A percentile compares a stretch with the other conserved stretches of the same genome.
phyloP scores from a whole-genome alignment of 345 rosid genomes.

The Populus ilicifolia region DNA sequence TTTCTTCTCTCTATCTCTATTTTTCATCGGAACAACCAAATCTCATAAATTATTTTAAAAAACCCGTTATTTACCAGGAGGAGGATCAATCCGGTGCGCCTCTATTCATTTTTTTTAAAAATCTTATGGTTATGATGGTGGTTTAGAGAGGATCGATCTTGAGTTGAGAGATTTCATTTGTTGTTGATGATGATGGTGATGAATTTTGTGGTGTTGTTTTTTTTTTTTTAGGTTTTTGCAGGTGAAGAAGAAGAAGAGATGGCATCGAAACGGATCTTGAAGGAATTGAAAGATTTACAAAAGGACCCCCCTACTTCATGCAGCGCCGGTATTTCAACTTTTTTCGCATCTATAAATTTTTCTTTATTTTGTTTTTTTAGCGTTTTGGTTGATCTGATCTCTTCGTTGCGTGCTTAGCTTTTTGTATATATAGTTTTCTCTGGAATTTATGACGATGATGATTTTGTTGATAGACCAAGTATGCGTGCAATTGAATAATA shows the following conservation, averaged over 20 bases:
- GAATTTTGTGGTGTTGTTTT: background rate
- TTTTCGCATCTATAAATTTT: background rate
- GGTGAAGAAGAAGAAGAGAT: slow-evolving; percentile 1
- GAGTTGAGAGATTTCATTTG: background rate
- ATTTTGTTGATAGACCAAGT: background rate
- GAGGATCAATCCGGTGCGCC: background rate
- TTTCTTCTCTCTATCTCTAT: background rate
- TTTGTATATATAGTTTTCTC: background rate
- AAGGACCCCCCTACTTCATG: slow-evolving; percentile 32
- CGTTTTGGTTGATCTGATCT: background rate
- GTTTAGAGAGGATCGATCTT: background rate
- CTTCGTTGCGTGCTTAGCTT: background rate
- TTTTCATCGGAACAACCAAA: background rate
- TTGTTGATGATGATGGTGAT: background rate
- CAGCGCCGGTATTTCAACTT: slow-evolving; percentile 19
- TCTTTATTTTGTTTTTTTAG: background rate
- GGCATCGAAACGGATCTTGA: slow-evolving; percentile 30
- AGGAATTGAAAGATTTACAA: slow-evolving; percentile 29
- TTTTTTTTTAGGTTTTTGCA: background rate
- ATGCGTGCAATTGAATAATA: background rate
- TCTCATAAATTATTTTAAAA: background rate
- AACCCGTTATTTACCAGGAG: background rate
- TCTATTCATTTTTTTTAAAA: background rate
- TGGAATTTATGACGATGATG: too few species aligned
- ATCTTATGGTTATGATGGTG: background rate